These are phyloP conservation scores for Verbena officinalis DNA, from an alignment of 257 asterid genomes.

Conservation along the genomic window DNA sequence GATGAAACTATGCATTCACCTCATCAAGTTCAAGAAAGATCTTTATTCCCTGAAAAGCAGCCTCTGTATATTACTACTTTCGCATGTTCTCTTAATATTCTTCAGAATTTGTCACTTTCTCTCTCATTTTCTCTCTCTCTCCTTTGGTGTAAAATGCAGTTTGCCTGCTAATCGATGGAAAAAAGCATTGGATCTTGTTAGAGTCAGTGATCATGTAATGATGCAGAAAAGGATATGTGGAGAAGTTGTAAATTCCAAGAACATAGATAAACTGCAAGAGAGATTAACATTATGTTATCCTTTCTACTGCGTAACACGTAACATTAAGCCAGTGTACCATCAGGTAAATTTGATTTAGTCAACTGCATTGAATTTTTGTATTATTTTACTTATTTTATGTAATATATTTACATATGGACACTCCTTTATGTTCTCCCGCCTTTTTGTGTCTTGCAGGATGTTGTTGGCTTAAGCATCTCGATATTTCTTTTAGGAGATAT, in stretches of 20 bases:
- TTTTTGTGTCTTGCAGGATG: constrained; percentile 63
- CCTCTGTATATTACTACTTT: constrained; percentile 49
- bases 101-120: constrained; percentile 20
- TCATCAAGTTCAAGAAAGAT: constrained; percentile 47
- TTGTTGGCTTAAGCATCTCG: constrained; percentile 81
- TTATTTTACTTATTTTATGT: not conserved
- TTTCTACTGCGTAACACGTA: constrained; percentile 58
- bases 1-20: constrained; percentile 50
- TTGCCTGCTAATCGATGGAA: constrained; percentile 72
- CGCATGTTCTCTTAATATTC: constrained; percentile 22
- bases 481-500: constrained; percentile 84
- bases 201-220: constrained; percentile 59
- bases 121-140: constrained; percentile 17
- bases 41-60: constrained; percentile 48
- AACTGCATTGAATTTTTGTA: constrained; percentile 6
- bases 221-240: constrained; percentile 59
- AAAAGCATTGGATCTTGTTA: constrained; percentile 81
- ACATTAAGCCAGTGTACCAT: constrained; percentile 80
- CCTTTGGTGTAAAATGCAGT: constrained; percentile 40
- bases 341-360: constrained; percentile 50
- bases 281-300: constrained; percentile 52
- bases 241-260: constrained; percentile 57
- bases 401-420: constrained; percentile 8
- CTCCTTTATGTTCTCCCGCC: constrained; percentile 22
- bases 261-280: constrained; percentile 54